Evolutionary conservation across 257 asterid species (phyloP).

Genomic region (Fraxinus quadrangulata): DNA sequence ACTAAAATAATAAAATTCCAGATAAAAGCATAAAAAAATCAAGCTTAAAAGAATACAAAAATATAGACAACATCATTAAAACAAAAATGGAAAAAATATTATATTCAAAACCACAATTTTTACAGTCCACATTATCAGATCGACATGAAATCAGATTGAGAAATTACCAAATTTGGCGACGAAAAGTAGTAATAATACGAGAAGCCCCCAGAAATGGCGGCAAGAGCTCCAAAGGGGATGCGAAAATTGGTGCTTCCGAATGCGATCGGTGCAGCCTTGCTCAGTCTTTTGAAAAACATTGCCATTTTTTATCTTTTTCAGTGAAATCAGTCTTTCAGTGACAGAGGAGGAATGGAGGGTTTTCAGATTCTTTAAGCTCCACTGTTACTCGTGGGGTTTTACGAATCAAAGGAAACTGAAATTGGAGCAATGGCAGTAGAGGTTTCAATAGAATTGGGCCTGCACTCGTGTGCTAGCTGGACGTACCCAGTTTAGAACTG

Average conservation of each 20-base stretch:
- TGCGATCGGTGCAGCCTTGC: slow-evolving; percentile 61
- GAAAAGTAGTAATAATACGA: slow-evolving; percentile 61
- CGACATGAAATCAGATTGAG: slow-evolving; percentile 4
- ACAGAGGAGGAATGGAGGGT: not conserved
- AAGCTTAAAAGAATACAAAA: not conserved
- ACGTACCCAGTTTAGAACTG: not conserved
- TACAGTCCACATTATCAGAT: slow-evolving; percentile 16
- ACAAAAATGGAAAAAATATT: not conserved
- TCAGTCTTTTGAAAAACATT: slow-evolving; percentile 46
- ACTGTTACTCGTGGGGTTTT: not conserved
- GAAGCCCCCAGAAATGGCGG: slow-evolving; percentile 73
- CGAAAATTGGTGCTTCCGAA: slow-evolving; percentile 46
- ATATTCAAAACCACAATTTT: not conserved
- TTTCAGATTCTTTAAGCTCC: not conserved
- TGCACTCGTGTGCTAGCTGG: not conserved
- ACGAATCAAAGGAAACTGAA: not conserved
- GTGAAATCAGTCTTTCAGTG: not conserved
- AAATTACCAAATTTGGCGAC: slow-evolving; percentile 59
- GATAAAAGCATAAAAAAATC: not conserved
- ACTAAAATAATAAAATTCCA: not conserved
- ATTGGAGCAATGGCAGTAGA: not conserved
- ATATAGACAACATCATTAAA: not conserved
- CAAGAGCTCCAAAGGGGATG: slow-evolving; percentile 70
- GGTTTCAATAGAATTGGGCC: not conserved
- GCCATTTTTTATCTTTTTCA: slow-evolving; percentile 40